These are phyloP conservation scores for Rosa multiflora DNA, from an alignment of 306 rosid species.

Conservation along the genomic window DNA sequence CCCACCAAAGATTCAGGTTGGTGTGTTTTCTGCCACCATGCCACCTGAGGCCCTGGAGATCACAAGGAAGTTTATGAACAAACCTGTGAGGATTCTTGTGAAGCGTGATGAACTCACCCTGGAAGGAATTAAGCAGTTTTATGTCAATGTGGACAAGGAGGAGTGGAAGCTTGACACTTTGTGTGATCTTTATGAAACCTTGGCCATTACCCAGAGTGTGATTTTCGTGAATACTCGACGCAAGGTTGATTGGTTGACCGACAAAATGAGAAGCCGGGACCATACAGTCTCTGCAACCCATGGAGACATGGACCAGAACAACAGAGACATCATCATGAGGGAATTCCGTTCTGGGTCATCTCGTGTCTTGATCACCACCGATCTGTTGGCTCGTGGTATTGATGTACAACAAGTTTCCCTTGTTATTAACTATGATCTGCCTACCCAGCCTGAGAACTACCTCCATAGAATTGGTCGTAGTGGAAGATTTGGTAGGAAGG, in stretches of 20 bases:
- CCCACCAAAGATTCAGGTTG: conserved; percentile 71
- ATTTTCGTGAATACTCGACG: conserved; percentile 80
- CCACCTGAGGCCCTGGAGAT: conserved; percentile 90
- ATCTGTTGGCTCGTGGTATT: conserved; percentile 83
- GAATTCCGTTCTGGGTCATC: conserved; percentile 84
- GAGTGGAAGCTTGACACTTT: conserved; percentile 84
- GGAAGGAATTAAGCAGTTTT: conserved; percentile 77
- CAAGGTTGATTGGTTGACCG: conserved; percentile 89
- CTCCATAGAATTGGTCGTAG: conserved; percentile 88
- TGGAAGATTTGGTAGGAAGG: conserved; percentile 84
- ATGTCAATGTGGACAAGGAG: conserved; percentile 73
- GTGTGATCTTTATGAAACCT: conserved; percentile 71
- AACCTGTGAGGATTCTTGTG: conserved; percentile 86
- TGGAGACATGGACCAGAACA: conserved; percentile 92
- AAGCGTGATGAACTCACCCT: conserved; percentile 87
- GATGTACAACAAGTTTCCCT: conserved; percentile 87
- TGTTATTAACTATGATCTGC: conserved; percentile 76
- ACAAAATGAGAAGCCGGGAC: conserved; percentile 83
- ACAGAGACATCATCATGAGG: conserved; percentile 84
- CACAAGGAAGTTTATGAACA: conserved; percentile 80
- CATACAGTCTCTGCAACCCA: conserved; percentile 87
- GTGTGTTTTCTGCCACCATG: conserved; percentile 87
- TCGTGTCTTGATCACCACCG: conserved; percentile 73
- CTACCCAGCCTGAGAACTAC: conserved; percentile 87
- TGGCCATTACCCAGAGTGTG: conserved; percentile 84